These are phyloP conservation scores for Trichoderma semiorbis DNA, from an alignment of 2,329 filamentous ascomycete genomes.

Conservation along the genomic window DNA sequence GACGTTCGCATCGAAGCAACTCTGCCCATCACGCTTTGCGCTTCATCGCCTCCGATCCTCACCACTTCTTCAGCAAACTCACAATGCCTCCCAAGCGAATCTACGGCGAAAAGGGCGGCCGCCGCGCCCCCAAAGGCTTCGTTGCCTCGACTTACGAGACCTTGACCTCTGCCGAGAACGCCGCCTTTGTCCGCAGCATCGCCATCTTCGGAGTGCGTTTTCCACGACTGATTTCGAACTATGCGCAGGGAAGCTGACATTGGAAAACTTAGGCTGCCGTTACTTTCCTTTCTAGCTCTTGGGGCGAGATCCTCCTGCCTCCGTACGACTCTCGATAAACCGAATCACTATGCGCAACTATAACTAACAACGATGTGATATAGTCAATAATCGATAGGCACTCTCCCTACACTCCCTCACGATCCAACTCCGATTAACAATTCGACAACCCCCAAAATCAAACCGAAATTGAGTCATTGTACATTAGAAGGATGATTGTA, in stretches of 20 bases:
- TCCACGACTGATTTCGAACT: background rate
- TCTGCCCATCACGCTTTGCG: background rate
- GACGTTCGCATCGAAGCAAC: constrained; percentile 12
- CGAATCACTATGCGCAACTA: background rate
- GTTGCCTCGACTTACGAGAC: constrained; percentile 57
- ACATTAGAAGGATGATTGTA: constrained; percentile 25
- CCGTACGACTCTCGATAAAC: constrained; percentile 43
- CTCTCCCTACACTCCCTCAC: background rate
- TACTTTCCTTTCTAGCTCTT: constrained; percentile 64
- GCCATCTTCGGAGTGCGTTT: constrained; percentile 63
- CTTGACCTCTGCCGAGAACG: constrained; percentile 64
- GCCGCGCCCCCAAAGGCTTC: constrained; percentile 48
- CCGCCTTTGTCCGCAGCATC: constrained; percentile 64
- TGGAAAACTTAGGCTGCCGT: constrained; percentile 52
- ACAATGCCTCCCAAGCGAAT: constrained; percentile 64
- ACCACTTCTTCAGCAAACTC: constrained; percentile 5
- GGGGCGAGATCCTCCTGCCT: constrained; percentile 65
- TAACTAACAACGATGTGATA: background rate
- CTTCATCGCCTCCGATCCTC: background rate
- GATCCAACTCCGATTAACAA: background rate
- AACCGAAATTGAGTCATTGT: constrained; percentile 3
- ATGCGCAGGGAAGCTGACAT: constrained; percentile 11
- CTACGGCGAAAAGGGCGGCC: constrained; percentile 45
- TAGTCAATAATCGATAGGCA: constrained; percentile 6
- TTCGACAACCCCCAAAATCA: background rate